A percentile compares a stretch with the other conserved stretches of the same genome.
These are phyloP conservation scores for Hortiboletus campestris DNA, from an alignment of 768 basidiomycete genomes.

Conservation along the genomic window DNA sequence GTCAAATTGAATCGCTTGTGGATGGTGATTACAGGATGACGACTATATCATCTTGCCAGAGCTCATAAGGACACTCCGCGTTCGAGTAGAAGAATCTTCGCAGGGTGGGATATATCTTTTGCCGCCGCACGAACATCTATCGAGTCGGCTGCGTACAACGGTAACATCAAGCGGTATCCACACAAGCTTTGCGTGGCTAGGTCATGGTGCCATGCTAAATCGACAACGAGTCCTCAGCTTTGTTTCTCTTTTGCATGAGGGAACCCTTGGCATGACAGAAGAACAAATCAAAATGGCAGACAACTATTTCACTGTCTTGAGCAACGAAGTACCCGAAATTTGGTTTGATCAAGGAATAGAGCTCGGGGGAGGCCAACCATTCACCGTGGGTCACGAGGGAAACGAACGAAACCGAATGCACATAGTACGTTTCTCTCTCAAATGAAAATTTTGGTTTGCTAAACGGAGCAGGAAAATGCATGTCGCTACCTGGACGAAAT, in stretches of 20 bases:
- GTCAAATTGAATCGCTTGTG: background rate
- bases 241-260: slow-evolving; percentile 41
- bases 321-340: slow-evolving; percentile 52
- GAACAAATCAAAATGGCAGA: slow-evolving; percentile 66
- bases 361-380: slow-evolving; percentile 57
- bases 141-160: slow-evolving; percentile 48
- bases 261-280: slow-evolving; percentile 40
- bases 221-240: slow-evolving; percentile 45
- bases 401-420: slow-evolving; percentile 55
- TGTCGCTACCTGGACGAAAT: slow-evolving; percentile 42
- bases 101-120: slow-evolving; percentile 48
- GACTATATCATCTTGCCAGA: slow-evolving; percentile 63
- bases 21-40: slow-evolving; percentile 49
- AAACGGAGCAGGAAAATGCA: slow-evolving; percentile 42
- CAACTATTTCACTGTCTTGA: slow-evolving; percentile 63
- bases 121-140: slow-evolving; percentile 61
- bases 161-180: slow-evolving; percentile 39
- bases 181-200: slow-evolving; percentile 65
- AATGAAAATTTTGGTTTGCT: background rate
- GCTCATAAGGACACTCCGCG: slow-evolving; percentile 49
- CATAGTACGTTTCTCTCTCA: slow-evolving; percentile 44
- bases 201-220: slow-evolving; percentile 57
- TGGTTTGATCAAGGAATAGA: slow-evolving; percentile 67
- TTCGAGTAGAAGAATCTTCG: slow-evolving; percentile 32
- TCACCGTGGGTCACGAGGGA: slow-evolving; percentile 60